These are phyloP conservation scores for Aspergillus baeticus DNA, from an alignment of 495 filamentous ascomycete species.

Conservation along the genomic window DNA sequence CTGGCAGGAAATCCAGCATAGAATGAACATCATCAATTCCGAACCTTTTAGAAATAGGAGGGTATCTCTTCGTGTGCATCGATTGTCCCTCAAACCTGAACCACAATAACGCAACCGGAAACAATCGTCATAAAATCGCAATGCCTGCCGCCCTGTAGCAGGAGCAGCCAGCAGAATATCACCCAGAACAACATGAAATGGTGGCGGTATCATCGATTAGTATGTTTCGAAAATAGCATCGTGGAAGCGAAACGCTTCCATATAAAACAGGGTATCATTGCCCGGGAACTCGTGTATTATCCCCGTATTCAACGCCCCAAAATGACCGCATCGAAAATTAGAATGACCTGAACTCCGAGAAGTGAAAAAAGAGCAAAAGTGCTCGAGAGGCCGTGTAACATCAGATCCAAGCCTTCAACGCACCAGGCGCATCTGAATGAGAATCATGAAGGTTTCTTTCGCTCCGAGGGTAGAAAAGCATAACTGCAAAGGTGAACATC, in stretches of 20 bases:
- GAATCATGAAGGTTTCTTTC: background rate
- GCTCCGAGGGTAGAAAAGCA: background rate
- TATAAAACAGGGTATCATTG: constrained; percentile 47
- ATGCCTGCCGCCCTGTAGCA: constrained; percentile 18
- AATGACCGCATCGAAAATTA: constrained; percentile 17
- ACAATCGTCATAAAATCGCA: constrained; percentile 7
- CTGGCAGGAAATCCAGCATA: constrained; percentile 10
- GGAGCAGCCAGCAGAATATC: constrained; percentile 14
- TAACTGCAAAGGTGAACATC: background rate
- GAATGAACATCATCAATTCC: constrained; percentile 14
- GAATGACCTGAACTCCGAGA: constrained; percentile 22
- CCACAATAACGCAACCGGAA: constrained; percentile 21
- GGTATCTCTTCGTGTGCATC: constrained; percentile 46
- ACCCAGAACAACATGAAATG: constrained; percentile 13
- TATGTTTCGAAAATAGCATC: constrained; percentile 21
- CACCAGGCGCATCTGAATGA: constrained; percentile 21
- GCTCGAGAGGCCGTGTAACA: constrained; percentile 4
- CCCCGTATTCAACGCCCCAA: constrained; percentile 44
- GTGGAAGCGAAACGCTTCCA: constrained; percentile 19
- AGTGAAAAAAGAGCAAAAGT: constrained; percentile 11
- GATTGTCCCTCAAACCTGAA: constrained; percentile 28
- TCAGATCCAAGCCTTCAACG: constrained; percentile 9
- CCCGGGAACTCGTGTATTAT: constrained; percentile 50
- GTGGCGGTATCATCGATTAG: constrained; percentile 26
- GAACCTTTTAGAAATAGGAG: constrained; percentile 27